Evolutionary conservation across 345 rosid genomes (phyloP).

Genomic region (Erysimum cheiranthoides): DNA sequence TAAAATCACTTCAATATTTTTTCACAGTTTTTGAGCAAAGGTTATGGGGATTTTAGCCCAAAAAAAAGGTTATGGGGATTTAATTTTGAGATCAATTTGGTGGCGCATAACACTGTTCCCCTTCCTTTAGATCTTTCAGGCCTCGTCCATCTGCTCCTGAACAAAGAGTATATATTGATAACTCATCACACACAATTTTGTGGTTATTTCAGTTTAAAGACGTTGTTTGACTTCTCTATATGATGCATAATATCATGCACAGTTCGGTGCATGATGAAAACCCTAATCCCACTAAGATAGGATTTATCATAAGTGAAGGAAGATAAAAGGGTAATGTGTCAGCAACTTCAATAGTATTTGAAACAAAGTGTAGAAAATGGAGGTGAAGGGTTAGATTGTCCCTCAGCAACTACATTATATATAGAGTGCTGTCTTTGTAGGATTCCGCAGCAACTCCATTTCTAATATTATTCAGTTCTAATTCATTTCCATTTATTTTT

Average conservation of each 20-base stretch:
- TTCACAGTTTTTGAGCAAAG: conserved; percentile 30
- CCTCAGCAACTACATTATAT: conserved; percentile 91
- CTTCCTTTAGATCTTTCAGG: conserved; percentile 31
- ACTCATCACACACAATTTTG: conserved; percentile 26
- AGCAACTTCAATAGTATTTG: not conserved
- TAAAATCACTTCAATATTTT: conserved; percentile 29
- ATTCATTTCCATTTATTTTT: too few species aligned
- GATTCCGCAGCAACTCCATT: conserved; percentile 58
- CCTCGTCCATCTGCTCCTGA: conserved; percentile 52
- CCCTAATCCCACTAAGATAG: not conserved
- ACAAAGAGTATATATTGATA: not conserved
- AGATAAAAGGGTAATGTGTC: not conserved
- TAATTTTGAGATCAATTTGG: conserved; percentile 24
- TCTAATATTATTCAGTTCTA: too few species aligned
- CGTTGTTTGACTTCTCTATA: not conserved
- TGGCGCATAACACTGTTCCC: conserved; percentile 20
- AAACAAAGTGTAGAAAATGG: not conserved
- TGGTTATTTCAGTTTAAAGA: not conserved
- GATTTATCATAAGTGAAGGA: conserved; percentile 3
- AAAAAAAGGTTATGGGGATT: conserved; percentile 28
- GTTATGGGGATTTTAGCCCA: conserved; percentile 32
- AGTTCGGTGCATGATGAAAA: not conserved
- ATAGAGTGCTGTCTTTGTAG: conserved; percentile 99
- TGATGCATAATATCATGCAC: not conserved
- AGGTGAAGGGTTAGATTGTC: conserved; percentile 84